Base-by-base conservation (phyloP, 768 basidiomycete genomes). In the Clitopilus passeckerianus region DNA sequence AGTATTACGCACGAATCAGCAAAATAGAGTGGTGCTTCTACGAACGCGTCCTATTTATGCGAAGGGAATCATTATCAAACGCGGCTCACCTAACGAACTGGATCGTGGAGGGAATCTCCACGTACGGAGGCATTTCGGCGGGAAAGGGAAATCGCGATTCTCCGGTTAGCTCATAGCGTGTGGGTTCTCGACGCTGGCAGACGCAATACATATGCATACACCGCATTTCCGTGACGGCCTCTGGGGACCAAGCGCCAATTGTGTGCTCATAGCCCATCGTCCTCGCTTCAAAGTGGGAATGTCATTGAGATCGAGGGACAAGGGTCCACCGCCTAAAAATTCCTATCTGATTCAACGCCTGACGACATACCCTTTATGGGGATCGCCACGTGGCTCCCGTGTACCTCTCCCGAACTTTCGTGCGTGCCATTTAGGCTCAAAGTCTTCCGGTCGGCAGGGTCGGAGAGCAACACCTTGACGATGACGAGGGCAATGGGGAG, bases 41-140 rank as follows among this genome's bases (percentile, higher is more conserved):
- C 18, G 16, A 18, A 50, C 64, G 69, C 66, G 66, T 65, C 55
- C 66, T 74, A 71, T 73, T 72, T 71, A 72, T 71, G 68, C 68
- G 63, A 64, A 64, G 68, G 64, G 70, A 16, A 50, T 23, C 46
- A 20, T 50, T 7, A 50, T 50, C 46, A 50, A 50, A 50, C 46
- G 20, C 46, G 16, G 22, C 46, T 72, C 74, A 74, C 76, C 75
- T 72, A 73, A 75, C 18, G 46, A 50, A 50, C 22, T 20, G 46
- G 46, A 50, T 50, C 46, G 46, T 50, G 46, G 46, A 50, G 46
- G 46, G 22, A 50, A 50, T 50, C 46, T 50, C 46, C 75, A 61
- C 65, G 63, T 60, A 63, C 72, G 73, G 72, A 65, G 68, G 71
- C 72, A 71, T 75, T 74, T 73, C 73, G 74, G 76, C 68, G 64